phyloP scores from a whole-genome alignment of 495 filamentous ascomycete genomes.

The Penicillium ochrochloron region DNA sequence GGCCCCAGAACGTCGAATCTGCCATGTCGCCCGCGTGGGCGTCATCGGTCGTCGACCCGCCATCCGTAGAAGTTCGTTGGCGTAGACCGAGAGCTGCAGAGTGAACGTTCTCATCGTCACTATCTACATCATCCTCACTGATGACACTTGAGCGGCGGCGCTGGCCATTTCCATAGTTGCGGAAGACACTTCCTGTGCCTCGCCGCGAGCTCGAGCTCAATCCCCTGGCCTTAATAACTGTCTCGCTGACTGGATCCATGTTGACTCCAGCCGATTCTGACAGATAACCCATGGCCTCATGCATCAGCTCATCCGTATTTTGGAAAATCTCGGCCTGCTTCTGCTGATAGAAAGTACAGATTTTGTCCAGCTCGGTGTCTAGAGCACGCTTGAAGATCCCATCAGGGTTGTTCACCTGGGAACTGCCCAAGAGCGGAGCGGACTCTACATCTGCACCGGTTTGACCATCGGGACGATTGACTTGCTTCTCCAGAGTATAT shows the following conservation, averaged over 20 bases:
- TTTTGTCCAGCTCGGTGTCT: slow-evolving; percentile 90
- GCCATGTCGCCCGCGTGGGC: slow-evolving; percentile 53
- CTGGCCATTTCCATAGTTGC: slow-evolving; percentile 43
- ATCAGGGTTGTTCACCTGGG: slow-evolving; percentile 66
- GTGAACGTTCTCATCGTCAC: slow-evolving; percentile 41
- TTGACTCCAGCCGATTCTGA: slow-evolving; percentile 63
- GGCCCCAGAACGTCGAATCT: slow-evolving; percentile 41
- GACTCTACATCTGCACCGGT: slow-evolving; percentile 71
- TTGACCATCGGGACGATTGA: slow-evolving; percentile 57
- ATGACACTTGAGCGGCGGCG: slow-evolving; percentile 55
- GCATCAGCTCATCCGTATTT: slow-evolving; percentile 75
- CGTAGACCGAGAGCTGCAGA: slow-evolving; percentile 12
- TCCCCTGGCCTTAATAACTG: slow-evolving; percentile 46
- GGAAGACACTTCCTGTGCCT: slow-evolving; percentile 51
- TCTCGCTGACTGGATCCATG: slow-evolving; percentile 57
- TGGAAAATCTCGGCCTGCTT: slow-evolving; percentile 86
- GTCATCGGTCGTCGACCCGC: slow-evolving; percentile 40
- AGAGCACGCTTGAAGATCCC: slow-evolving; percentile 76
- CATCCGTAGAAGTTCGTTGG: slow-evolving; percentile 36
- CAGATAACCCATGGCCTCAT: slow-evolving; percentile 75
- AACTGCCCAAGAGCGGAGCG: slow-evolving; percentile 74
- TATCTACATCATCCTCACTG: slow-evolving; percentile 68
- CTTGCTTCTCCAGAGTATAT: slow-evolving; percentile 84
- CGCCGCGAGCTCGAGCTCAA: slow-evolving; percentile 48
- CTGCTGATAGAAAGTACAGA: slow-evolving; percentile 82